Percentiles rank a stretch among this genome's conserved stretches.
Evolutionary conservation across 2,329 filamentous ascomycete genomes (phyloP).

Genomic region (Penicillium freii): DNA sequence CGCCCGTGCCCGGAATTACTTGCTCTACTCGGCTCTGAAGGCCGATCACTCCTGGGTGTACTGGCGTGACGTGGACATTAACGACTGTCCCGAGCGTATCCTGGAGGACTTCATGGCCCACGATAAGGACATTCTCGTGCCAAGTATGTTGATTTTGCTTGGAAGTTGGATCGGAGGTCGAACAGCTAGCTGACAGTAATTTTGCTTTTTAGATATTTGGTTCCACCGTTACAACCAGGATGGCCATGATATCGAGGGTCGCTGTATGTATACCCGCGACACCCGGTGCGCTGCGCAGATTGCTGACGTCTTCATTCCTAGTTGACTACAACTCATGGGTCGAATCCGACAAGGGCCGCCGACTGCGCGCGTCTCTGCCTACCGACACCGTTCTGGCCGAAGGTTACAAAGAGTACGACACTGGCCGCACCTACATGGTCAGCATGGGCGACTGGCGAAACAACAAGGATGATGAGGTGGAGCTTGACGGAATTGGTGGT

Average conservation of each 20-base stretch:
- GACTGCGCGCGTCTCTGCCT: constrained; percentile 68
- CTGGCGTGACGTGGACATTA: constrained; percentile 96
- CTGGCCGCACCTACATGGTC: constrained; percentile 85
- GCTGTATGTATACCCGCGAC: constrained; percentile 62
- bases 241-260: constrained; percentile 83
- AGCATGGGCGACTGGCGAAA: constrained; percentile 87
- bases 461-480: constrained; percentile 87
- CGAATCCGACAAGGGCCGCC: constrained; percentile 80
- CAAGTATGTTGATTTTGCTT: constrained; percentile 65
- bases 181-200: constrained; percentile 14
- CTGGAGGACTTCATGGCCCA: constrained; percentile 95
- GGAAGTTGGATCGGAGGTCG: background rate
- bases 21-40: constrained; percentile 79
- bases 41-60: constrained; percentile 98
- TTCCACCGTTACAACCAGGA: constrained; percentile 80
- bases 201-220: constrained; percentile 72
- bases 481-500: constrained; percentile 92
- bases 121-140: constrained; percentile 87
- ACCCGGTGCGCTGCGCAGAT: constrained; percentile 1
- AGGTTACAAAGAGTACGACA: constrained; percentile 92
- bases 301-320: constrained; percentile 39
- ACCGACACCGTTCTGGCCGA: constrained; percentile 85
- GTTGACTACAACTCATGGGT: constrained; percentile 99
- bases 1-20: constrained; percentile 86
- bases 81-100: constrained; percentile 81